Conservation (phyloP, 2,329 filamentous ascomycete genomes). For the Penicillium aurantiogriseum region DNA sequence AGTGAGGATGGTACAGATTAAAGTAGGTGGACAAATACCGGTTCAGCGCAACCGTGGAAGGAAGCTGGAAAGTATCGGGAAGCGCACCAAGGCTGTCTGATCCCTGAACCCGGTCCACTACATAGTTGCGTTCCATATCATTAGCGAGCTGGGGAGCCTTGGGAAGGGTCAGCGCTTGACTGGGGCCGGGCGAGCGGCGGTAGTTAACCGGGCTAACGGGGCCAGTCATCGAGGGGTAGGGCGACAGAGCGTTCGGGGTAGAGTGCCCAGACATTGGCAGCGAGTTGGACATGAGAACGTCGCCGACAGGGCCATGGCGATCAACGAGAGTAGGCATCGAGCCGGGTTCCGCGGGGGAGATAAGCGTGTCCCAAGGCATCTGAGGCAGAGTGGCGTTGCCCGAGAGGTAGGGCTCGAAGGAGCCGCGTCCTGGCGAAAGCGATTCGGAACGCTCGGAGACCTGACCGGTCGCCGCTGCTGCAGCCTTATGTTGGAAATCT, state of each 20-base stretch:
- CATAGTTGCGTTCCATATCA: constrained; percentile 80
- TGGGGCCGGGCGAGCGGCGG: constrained; percentile 66
- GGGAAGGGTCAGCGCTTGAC: constrained; percentile 62
- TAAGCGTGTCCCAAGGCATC: constrained; percentile 88
- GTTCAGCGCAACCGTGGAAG: constrained; percentile 76
- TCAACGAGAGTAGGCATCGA: constrained; percentile 67
- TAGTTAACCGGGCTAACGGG: constrained; percentile 69
- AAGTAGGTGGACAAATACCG: constrained; percentile 95
- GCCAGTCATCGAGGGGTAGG: constrained; percentile 66
- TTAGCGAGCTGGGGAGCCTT: constrained; percentile 76
- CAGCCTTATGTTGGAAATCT: constrained; percentile 95
- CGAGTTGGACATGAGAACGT: constrained; percentile 69
- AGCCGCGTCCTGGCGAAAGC: constrained; percentile 68
- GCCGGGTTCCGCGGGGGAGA: constrained; percentile 64
- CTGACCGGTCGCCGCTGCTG: constrained; percentile 59
- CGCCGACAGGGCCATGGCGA: constrained; percentile 58
- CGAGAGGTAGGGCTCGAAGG: constrained; percentile 71
- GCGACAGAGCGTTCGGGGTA: constrained; percentile 72
- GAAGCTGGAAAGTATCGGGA: constrained; percentile 85
- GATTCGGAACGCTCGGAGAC: constrained; percentile 53
- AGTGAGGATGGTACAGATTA: constrained; percentile 91
- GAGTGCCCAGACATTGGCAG: constrained; percentile 66
- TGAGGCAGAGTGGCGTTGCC: constrained; percentile 79
- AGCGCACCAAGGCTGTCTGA: constrained; percentile 79
- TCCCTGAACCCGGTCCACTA: constrained; percentile 80